Evolutionary conservation across 2,329 filamentous ascomycete species (phyloP).

Genomic region (Alternaria incomplexa): DNA sequence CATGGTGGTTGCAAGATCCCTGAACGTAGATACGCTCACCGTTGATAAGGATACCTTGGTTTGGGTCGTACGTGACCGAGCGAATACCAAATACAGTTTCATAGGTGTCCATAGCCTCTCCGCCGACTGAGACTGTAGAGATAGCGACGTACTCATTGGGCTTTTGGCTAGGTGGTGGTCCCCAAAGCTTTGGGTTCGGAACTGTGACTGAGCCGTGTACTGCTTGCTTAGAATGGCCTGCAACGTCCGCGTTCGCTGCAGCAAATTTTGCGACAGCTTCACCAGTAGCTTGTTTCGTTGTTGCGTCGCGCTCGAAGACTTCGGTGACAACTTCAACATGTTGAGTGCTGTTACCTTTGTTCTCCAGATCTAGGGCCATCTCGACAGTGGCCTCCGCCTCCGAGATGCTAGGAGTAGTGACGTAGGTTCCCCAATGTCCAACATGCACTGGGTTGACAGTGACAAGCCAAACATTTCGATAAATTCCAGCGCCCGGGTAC

Average conservation of each 20-base stretch:
- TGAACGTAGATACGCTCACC: slow-evolving; percentile 54
- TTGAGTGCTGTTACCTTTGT: slow-evolving; percentile 44
- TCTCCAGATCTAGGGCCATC: slow-evolving; percentile 56
- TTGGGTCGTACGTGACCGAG: slow-evolving; percentile 48
- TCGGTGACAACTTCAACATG: slow-evolving; percentile 52
- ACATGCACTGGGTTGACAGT: slow-evolving; percentile 56
- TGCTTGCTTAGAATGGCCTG: slow-evolving; percentile 38
- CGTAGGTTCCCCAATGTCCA: slow-evolving; percentile 56
- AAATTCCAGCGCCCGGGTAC: slow-evolving; percentile 63
- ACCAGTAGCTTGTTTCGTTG: slow-evolving; percentile 27
- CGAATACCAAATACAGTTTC: slow-evolving; percentile 61
- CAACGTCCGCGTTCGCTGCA: slow-evolving; percentile 34
- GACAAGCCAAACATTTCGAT: slow-evolving; percentile 62
- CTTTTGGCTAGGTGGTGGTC: slow-evolving; percentile 53
- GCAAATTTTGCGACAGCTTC: slow-evolving; percentile 47
- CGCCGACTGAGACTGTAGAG: slow-evolving; percentile 45
- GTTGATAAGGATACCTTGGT: slow-evolving; percentile 57
- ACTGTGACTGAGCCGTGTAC: slow-evolving; percentile 47
- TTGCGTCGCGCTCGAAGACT: slow-evolving; percentile 49
- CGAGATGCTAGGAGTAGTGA: slow-evolving; percentile 57
- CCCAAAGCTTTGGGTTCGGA: slow-evolving; percentile 56
- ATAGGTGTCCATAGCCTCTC: slow-evolving; percentile 51
- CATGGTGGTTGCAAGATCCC: slow-evolving; percentile 59
- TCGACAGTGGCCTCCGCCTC: slow-evolving; percentile 54
- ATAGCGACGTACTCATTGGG: slow-evolving; percentile 59